Percentiles rank a stretch among this genome's conserved stretches.
Evolutionary conservation across 108 stramenopile species (phyloP).

Genomic region (Hondaea fermentalgiana): DNA sequence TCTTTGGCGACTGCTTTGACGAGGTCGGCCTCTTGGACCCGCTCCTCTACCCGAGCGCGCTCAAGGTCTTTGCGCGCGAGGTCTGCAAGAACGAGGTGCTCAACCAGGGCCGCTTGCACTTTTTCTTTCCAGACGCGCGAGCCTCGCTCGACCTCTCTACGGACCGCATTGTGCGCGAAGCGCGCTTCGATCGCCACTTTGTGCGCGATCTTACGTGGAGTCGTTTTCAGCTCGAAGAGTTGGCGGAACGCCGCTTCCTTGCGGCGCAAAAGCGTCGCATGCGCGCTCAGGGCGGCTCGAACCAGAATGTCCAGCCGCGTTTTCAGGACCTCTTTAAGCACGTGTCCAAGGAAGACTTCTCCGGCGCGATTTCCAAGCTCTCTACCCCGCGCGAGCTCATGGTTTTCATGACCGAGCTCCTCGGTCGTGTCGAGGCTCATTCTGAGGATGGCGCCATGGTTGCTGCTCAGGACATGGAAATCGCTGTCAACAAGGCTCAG

Average conservation of each 20-base stretch:
- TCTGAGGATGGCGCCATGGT: neutral
- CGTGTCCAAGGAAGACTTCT: slow-evolving; percentile 3
- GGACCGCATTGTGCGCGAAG: slow-evolving; percentile 15
- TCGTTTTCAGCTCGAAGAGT: neutral
- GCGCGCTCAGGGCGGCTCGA: neutral
- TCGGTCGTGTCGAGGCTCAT: neutral
- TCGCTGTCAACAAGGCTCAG: slow-evolving; percentile 3
- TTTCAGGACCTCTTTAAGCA: neutral
- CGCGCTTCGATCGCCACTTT: slow-evolving; percentile 5
- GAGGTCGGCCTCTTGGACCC: slow-evolving; percentile 15
- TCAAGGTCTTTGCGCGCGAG: slow-evolving; percentile 19
- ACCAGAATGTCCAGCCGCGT: neutral
- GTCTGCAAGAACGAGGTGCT: slow-evolving; percentile 18
- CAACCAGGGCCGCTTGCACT: neutral
- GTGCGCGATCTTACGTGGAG: slow-evolving; percentile 8
- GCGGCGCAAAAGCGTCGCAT: neutral
- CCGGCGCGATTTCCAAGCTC: slow-evolving; percentile 8
- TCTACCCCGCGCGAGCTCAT: slow-evolving; percentile 13
- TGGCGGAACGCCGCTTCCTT: neutral
- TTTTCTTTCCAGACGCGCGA: neutral
- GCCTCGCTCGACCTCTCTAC: neutral
- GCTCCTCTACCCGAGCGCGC: neutral
- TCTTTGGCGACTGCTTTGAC: slow-evolving; percentile 20
- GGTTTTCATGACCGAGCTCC: slow-evolving; percentile 17
- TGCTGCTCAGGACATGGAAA: slow-evolving; percentile 8